A percentile compares a stretch with the other conserved stretches of the same genome.
These are phyloP conservation scores for Eremothecium coryli DNA, from an alignment of 1,139 yeast genomes.

Conservation along the genomic window DNA sequence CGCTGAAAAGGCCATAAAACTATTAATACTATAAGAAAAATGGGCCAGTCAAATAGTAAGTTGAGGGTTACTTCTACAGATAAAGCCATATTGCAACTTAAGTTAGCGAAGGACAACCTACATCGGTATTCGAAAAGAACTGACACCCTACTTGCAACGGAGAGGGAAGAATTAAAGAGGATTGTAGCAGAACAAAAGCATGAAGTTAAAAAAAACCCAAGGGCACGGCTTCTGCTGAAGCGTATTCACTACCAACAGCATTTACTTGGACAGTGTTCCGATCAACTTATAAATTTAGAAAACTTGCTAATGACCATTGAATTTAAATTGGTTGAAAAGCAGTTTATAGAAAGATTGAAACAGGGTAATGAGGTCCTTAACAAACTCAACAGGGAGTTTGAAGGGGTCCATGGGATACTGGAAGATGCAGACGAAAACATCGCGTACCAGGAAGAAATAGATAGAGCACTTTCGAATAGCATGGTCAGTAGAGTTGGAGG, in stretches of 20 bases:
- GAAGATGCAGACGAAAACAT: conserved; percentile 81
- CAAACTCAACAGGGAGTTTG: conserved; percentile 69
- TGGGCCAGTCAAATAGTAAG: conserved; percentile 30
- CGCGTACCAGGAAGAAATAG: conserved; percentile 61
- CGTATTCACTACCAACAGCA: conserved; percentile 76
- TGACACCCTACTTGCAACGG: conserved; percentile 39
- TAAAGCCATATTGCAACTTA: conserved; percentile 73
- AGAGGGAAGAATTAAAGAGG: conserved; percentile 24
- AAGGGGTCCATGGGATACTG: conserved; percentile 68
- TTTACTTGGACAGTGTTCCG: conserved; percentile 57
- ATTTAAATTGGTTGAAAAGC: conserved; percentile 80
- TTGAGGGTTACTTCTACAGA: conserved; percentile 69
- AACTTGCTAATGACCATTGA: conserved; percentile 67
- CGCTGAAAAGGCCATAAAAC: too few species aligned
- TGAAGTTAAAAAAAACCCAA: conserved; percentile 33
- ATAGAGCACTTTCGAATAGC: conserved; percentile 39
- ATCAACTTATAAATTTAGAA: conserved; percentile 72
- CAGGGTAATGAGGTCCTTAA: conserved; percentile 72
- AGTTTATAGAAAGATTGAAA: conserved; percentile 67
- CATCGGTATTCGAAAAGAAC: conserved; percentile 64
- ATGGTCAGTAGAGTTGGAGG: conserved; percentile 35
- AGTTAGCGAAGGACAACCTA: conserved; percentile 78
- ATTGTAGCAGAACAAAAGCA: conserved; percentile 19
- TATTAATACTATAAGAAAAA: too few species aligned
- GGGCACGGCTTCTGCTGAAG: conserved; percentile 56